Evolutionary conservation across 208 protist genomes (phyloP), one percentile per base, ranked within the genome.

Genomic region (Acanthamoeba pearcei): DNA sequence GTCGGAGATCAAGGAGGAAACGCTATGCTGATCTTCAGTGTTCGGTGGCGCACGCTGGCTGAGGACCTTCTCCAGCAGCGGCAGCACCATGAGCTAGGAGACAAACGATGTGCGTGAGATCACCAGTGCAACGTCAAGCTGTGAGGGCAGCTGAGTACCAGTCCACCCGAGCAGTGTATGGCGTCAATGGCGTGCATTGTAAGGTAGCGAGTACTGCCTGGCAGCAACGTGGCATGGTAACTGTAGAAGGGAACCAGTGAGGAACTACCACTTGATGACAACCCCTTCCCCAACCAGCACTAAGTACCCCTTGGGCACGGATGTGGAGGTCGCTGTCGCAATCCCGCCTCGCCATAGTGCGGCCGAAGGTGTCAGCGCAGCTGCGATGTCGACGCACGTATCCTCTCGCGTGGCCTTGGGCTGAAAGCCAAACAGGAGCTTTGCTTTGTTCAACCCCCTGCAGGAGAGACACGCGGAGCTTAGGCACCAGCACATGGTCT

Each of bases 181-280:
- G 83, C 60, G 22, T 90, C 83, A 17, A 90, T 90, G 35, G 83
- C 83, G 24, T 90, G 83, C 55, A 17, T 62, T 4, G 83, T 90
- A 3, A 70, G 29, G 42, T 51, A 72, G n/a, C 46, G 51, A 32
- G 83, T 90, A 15, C 55, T 90, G n/a, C 83, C 83, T 17, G 83
- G 83, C 9, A 90, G 55, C 42, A 72, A 29, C 4, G 83, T 90
- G 24, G 83, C 46, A 68, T 90, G 83, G 46, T 68, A 90, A 27
- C 83, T 70, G 55, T 60, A 22, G 53, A 22, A 60, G 17, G 5
- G 53, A 60, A 60, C 12, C 29, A 1, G 3, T 5, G 32, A 35
- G 32, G 32, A 35, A 35, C 32, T 35, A 35, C 32, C 32, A 35
- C 32, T 35, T 35, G 32, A 46, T 80, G 27, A 24, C 35, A 80